These are phyloP conservation scores for Microcyclospora pomicola DNA, from an alignment of 2,329 filamentous ascomycete species.

Conservation along the genomic window DNA sequence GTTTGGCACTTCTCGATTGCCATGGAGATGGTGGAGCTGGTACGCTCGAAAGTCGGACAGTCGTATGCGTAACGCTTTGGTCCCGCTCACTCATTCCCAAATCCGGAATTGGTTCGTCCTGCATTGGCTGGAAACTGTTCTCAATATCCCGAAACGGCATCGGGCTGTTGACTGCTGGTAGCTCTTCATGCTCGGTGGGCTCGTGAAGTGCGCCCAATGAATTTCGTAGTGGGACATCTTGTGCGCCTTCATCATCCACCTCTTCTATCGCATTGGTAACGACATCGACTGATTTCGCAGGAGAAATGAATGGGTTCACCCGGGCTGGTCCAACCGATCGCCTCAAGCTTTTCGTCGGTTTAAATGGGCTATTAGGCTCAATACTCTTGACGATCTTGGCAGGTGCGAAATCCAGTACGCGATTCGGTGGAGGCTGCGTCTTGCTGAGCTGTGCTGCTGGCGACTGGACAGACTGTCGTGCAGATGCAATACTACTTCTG, in stretches of 20 bases:
- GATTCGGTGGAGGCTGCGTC: constrained; percentile 18
- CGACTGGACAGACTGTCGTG: not conserved
- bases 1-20: no score
- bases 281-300: constrained; percentile 6
- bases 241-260: constrained; percentile 3
- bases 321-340: constrained; percentile 12
- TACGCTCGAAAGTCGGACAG: no score
- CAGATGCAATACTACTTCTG: no score
- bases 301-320: constrained; percentile 11
- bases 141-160: no score
- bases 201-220: no score
- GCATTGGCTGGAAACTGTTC: no score
- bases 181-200: no score
- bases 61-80: no score
- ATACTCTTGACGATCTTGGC: constrained; percentile 15
- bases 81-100: no score
- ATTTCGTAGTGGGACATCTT: not conserved
- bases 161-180: no score
- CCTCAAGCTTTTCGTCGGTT: constrained; percentile 16
- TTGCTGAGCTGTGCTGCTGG: constrained; percentile 2
- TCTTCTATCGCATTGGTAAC: constrained; percentile 2
- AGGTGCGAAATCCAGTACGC: constrained; percentile 19
- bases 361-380: constrained; percentile 20
- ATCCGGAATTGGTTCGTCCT: no score
- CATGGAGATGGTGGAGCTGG: no score